phyloP scores from a whole-genome alignment of 306 rosid species.

The Aeschynomene evenia region DNA sequence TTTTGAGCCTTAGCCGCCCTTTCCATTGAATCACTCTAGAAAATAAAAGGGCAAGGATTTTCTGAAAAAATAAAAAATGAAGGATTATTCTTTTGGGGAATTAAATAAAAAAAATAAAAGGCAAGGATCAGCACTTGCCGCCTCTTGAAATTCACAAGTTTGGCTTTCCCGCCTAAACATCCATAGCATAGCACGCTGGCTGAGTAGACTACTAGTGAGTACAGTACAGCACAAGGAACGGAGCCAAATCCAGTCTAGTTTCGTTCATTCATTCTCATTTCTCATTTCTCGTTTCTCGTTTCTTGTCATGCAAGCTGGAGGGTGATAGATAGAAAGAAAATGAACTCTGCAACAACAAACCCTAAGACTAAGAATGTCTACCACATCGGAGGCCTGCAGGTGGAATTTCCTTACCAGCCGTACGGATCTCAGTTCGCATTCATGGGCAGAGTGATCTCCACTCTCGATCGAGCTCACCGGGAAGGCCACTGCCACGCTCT shows the following conservation, averaged over 20 bases:
- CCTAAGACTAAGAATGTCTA: constrained; percentile 55
- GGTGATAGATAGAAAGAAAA: constrained; percentile 16
- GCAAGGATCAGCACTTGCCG: not conserved
- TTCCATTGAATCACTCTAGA: too few relatives aligned
- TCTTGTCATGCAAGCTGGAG: not conserved
- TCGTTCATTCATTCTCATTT: too few relatives aligned
- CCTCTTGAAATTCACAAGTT: not conserved
- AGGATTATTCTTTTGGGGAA: too few relatives aligned
- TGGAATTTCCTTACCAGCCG: constrained; percentile 87
- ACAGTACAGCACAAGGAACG: not conserved
- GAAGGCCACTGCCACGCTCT: constrained; percentile 92
- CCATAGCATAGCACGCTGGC: not conserved
- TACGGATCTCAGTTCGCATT: constrained; percentile 86
- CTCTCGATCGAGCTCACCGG: constrained; percentile 75
- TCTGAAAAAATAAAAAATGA: too few relatives aligned
- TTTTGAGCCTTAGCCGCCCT: too few relatives aligned
- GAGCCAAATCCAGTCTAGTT: too few relatives aligned
- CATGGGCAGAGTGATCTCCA: constrained; percentile 86
- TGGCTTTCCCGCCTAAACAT: constrained; percentile 39
- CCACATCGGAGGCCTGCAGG: constrained; percentile 81
- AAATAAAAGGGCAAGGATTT: too few relatives aligned
- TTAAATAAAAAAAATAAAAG: too few relatives aligned
- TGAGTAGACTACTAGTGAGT: too few relatives aligned
- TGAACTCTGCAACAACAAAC: constrained; percentile 46
- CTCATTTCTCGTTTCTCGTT: not conserved